phyloP scores from a whole-genome alignment of 768 basidiomycete genomes.

The Lactarius indigo region DNA sequence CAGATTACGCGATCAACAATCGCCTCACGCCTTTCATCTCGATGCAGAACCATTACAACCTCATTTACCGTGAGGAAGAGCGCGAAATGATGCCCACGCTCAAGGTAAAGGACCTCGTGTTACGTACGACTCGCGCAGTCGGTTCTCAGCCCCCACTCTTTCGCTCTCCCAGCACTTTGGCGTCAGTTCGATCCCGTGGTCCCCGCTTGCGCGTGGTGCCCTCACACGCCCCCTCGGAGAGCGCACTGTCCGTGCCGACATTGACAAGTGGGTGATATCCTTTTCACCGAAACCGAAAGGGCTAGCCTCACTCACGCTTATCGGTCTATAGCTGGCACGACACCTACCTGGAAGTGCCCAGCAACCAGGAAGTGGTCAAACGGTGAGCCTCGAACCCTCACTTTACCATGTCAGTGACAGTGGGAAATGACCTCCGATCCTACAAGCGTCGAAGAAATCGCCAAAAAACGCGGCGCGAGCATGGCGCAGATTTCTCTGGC shows the following conservation, averaged over 20 bases:
- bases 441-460: conserved; percentile 34
- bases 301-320: not conserved
- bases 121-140: not conserved
- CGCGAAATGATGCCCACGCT: conserved; percentile 36
- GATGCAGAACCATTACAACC: conserved; percentile 45
- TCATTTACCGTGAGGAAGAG: conserved; percentile 44
- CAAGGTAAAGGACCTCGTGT: conserved; percentile 24
- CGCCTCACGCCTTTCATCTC: conserved; percentile 42
- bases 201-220: conserved; percentile 33
- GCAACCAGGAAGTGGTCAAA: conserved; percentile 13
- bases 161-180: conserved; percentile 29
- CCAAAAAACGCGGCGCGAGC: conserved; percentile 34
- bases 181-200: conserved; percentile 42
- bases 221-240: conserved; percentile 30
- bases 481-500: conserved; percentile 42
- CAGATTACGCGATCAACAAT: conserved; percentile 32
- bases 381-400: conserved; percentile 11
- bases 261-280: conserved; percentile 29
- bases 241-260: conserved; percentile 25
- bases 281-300: conserved; percentile 1
- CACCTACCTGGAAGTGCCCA: conserved; percentile 11
- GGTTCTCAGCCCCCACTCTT: not conserved
- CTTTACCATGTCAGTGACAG: not conserved
- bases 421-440: not conserved
- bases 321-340: conserved; percentile 8